A percentile compares a stretch with the other conserved stretches of the same genome.
phyloP scores from a whole-genome alignment of 331 rosid species.

The Erythrophleum ivorense region DNA sequence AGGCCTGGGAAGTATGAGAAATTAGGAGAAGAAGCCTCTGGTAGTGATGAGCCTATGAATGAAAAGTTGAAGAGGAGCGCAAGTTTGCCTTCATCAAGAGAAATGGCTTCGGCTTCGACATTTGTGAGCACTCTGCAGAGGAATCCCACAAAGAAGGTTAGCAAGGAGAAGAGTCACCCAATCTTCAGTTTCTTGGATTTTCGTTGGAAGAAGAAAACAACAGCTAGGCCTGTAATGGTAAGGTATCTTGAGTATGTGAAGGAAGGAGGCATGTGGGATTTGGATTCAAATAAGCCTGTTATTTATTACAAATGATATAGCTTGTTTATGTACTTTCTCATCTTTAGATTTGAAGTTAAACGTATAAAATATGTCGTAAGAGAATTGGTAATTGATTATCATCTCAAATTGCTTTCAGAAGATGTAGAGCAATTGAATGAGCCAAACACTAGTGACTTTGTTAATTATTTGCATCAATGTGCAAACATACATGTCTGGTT shows the following conservation, averaged over 20 bases:
- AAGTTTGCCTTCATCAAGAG: slow-evolving; percentile 51
- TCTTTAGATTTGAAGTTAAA: slow-evolving; percentile 1
- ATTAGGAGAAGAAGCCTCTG: slow-evolving; percentile 51
- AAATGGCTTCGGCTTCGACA: slow-evolving; percentile 20
- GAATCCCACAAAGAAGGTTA: slow-evolving; percentile 53
- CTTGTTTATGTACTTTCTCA: background rate
- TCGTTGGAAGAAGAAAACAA: slow-evolving; percentile 57
- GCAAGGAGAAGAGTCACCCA: slow-evolving; percentile 52
- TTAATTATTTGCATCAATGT: too few species aligned
- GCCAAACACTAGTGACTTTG: too few species aligned
- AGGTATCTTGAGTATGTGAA: slow-evolving; percentile 72
- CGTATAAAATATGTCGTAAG: background rate
- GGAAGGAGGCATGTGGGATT: slow-evolving; percentile 78
- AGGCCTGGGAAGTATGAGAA: slow-evolving; percentile 52
- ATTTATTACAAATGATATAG: slow-evolving; percentile 52
- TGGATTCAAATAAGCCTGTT: slow-evolving; percentile 60
- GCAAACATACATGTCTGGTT: background rate
- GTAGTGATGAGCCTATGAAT: slow-evolving; percentile 28
- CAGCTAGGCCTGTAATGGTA: slow-evolving; percentile 64
- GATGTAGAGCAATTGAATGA: background rate
- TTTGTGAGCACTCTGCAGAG: slow-evolving; percentile 38
- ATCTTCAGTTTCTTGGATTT: slow-evolving; percentile 52
- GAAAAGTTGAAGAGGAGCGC: slow-evolving; percentile 54
- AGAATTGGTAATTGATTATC: slow-evolving; percentile 10
- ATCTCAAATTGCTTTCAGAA: background rate